A percentile compares a stretch with the other conserved stretches of the same genome.
Evolutionary conservation across 495 filamentous ascomycete species (phyloP).

Genomic region (Penicillium waksmanii): DNA sequence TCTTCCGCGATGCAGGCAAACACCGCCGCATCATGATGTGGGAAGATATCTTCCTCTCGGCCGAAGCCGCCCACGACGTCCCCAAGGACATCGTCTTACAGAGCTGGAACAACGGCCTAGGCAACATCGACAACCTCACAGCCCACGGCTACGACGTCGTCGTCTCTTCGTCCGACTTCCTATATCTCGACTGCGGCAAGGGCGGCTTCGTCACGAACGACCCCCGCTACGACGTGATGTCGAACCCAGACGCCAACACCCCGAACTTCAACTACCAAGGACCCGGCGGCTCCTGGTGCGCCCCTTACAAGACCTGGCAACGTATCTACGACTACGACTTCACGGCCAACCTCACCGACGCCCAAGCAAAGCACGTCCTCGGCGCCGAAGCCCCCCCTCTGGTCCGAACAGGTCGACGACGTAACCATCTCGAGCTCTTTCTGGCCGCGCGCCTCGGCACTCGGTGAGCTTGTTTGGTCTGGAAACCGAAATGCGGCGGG

Average conservation of each 20-base stretch:
- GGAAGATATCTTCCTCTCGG: conserved; percentile 54
- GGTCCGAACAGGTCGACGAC: conserved; percentile 60
- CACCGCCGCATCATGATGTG: conserved; percentile 59
- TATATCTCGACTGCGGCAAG: conserved; percentile 61
- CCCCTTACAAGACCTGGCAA: conserved; percentile 64
- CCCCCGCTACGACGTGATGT: conserved; percentile 53
- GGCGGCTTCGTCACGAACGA: conserved; percentile 60
- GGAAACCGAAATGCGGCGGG: conserved; percentile 54
- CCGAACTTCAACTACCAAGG: conserved; percentile 58
- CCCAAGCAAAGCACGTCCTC: conserved; percentile 49
- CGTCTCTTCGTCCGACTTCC: conserved; percentile 56
- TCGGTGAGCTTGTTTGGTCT: conserved; percentile 58
- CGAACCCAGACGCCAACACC: conserved; percentile 46
- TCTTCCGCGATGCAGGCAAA: conserved; percentile 44
- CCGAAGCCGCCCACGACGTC: conserved; percentile 47
- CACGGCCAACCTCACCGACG: conserved; percentile 48
- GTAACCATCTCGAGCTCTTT: conserved; percentile 50
- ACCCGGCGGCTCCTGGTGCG: conserved; percentile 60
- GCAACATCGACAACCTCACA: conserved; percentile 56
- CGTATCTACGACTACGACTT: conserved; percentile 65
- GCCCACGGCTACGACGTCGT: conserved; percentile 56
- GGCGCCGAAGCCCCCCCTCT: conserved; percentile 57
- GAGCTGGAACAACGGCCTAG: conserved; percentile 57
- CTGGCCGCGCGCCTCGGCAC: conserved; percentile 60
- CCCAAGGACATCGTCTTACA: conserved; percentile 58